Evolutionary conservation across 2,329 filamentous ascomycete species (phyloP), one percentile per base, ranked within the genome.

Genomic region (Claviceps sp.): DNA sequence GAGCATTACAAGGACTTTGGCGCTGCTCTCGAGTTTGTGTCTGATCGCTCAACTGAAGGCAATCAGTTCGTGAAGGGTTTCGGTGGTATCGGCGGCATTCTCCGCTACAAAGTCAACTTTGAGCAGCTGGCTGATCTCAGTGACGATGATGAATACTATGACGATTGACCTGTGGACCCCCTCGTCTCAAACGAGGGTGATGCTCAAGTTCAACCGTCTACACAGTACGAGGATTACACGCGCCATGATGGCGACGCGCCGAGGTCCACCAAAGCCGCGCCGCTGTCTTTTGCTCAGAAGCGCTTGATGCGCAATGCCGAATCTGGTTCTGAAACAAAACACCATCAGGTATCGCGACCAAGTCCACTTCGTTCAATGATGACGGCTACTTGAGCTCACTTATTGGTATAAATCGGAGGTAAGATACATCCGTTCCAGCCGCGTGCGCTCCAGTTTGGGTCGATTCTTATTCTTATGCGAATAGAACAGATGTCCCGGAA

Each of bases 41-140:
- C 93, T 48, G 94, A 98, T 69, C 85, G 89, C 59, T 97, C 91
- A 55, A 95, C 88, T 55, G 93, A 98, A 74, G 93, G 93, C 67
- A 98, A 98, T 74, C 93, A 98, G 76, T 98, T 98, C 72, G 93
- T 98, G 65, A 97, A 96, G 77, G 93, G 93, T 58, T 98, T 98
- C 66, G 93, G 93, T 84, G 93, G 93, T 66, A 95, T 98, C 62
- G 93, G 93, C 60, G 91, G 91, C 58, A 85, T 98, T 65, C 82
- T 98, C 67, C 89, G 93, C 62, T 98, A 98, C 83, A 96, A 96
- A 78, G 88, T 98, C 78, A 98, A 98, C 78, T 98, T 98, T 74
- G 94, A 98, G 74, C 94, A 98, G 72, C 80, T 98, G 71, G 86
- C 85, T 70, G 93, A 97, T 69, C 78, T 86, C 65, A 90, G 95